A percentile compares a stretch with the other conserved stretches of the same genome.
phyloP scores from a whole-genome alignment of 768 basidiomycete genomes.

The Rhodotorula babjevae region DNA sequence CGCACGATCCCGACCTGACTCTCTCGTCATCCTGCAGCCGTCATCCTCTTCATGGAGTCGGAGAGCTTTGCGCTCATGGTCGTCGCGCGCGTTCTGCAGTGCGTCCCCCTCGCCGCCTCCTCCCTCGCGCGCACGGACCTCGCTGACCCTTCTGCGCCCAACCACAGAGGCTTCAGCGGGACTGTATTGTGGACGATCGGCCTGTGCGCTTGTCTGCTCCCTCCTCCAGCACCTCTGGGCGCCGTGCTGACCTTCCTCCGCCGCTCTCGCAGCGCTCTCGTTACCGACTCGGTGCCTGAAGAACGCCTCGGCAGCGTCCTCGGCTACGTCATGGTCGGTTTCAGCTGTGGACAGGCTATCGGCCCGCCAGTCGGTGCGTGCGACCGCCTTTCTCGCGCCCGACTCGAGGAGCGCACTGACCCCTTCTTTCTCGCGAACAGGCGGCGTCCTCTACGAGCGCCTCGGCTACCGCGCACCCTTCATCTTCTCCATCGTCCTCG shows the following conservation, averaged over 20 bases:
- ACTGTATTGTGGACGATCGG: slow-evolving; percentile 19
- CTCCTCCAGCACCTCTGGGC: background rate
- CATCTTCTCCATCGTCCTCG: slow-evolving; percentile 29
- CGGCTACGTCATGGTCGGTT: slow-evolving; percentile 32
- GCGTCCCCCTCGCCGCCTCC: background rate
- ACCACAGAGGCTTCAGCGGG: background rate
- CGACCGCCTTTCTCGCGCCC: background rate
- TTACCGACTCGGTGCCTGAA: slow-evolving; percentile 33
- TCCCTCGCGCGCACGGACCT: slow-evolving; percentile 19
- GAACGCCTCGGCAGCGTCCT: slow-evolving; percentile 28
- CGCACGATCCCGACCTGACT: background rate
- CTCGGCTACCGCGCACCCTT: slow-evolving; percentile 37
- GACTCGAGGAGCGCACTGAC: background rate
- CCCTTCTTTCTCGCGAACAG: background rate
- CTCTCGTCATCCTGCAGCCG: background rate
- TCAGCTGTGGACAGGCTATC: slow-evolving; percentile 10
- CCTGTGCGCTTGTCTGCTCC: background rate
- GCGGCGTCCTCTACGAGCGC: slow-evolving; percentile 26
- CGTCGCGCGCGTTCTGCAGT: slow-evolving; percentile 35
- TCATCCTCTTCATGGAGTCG: background rate
- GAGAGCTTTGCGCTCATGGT: slow-evolving; percentile 12
- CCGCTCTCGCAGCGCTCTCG: background rate
- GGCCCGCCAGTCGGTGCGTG: slow-evolving; percentile 21
- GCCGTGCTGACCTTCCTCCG: too few relatives aligned
- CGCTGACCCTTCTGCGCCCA: background rate